A percentile compares a stretch with the other conserved stretches of the same genome.
Conservation (phyloP, 2,329 filamentous ascomycete genomes). For the Verticillium dahliae region DNA sequence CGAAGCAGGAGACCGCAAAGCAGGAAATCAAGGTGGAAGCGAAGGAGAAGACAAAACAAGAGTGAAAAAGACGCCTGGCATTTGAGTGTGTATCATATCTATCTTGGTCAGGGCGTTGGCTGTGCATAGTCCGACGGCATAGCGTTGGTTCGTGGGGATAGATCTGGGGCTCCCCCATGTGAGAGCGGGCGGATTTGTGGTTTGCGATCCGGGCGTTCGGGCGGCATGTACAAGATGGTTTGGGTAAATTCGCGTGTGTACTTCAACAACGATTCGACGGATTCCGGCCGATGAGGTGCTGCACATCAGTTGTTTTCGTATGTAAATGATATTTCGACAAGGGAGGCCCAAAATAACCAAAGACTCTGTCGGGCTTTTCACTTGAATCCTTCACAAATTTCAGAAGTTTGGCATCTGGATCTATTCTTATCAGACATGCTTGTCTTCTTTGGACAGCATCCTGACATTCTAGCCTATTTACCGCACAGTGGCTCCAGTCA, state of each 20-base stretch:
- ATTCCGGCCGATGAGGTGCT: not conserved
- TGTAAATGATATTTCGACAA: too few relatives aligned
- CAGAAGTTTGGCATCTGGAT: not conserved
- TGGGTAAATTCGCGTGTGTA: not conserved
- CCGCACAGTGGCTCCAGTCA: conserved; percentile 77
- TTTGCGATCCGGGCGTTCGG: not conserved
- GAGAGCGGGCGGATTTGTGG: not conserved
- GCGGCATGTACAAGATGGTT: not conserved
- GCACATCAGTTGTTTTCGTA: not conserved
- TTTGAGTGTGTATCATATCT: not conserved
- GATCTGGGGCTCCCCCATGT: not conserved
- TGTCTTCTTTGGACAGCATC: not conserved
- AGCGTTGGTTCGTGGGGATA: not conserved
- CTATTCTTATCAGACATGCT: not conserved
- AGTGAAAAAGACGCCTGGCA: not conserved
- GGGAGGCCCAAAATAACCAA: too few relatives aligned
- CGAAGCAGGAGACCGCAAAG: not conserved
- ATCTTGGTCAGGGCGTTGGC: not conserved
- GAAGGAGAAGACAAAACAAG: not conserved
- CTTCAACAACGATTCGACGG: not conserved
- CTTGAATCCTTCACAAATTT: too few relatives aligned
- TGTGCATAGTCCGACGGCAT: not conserved
- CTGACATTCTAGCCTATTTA: conserved; percentile 34
- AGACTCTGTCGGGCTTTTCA: too few relatives aligned
- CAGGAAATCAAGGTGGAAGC: not conserved